A percentile compares a stretch with the other conserved stretches of the same genome.
Conservation (phyloP, 2,329 filamentous ascomycete genomes). For the Neofusicoccum umdonicola region DNA sequence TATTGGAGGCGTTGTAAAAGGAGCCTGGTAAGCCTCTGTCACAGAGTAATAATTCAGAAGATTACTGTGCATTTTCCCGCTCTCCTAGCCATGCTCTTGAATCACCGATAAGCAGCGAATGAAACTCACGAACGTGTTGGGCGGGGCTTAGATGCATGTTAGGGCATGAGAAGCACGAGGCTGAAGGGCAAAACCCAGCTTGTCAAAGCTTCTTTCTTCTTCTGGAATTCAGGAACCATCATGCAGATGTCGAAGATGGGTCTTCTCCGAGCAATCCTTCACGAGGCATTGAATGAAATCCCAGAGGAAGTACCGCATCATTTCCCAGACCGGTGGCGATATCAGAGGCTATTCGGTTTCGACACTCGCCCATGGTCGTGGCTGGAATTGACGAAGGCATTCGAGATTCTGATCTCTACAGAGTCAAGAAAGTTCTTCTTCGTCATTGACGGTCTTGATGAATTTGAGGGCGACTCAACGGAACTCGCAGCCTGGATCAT, state of each 20-base stretch:
- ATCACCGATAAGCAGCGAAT: too few relatives aligned
- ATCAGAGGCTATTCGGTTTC: neutral
- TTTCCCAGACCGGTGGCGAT: neutral
- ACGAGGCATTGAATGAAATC: neutral
- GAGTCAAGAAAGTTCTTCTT: neutral
- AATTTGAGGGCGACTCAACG: neutral
- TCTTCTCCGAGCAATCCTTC: slow-evolving; percentile 1
- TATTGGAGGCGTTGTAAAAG: slow-evolving; percentile 31
- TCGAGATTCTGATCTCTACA: neutral
- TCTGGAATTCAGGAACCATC: slow-evolving; percentile 10
- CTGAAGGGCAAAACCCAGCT: neutral
- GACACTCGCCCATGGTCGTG: neutral
- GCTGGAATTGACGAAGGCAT: neutral
- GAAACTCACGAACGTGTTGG: too few relatives aligned
- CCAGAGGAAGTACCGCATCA: neutral
- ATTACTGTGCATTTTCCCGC: too few relatives aligned
- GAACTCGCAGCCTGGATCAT: neutral
- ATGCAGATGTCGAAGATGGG: slow-evolving; percentile 6
- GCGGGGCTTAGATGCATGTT: too few relatives aligned
- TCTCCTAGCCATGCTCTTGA: too few relatives aligned
- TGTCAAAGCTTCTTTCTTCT: neutral
- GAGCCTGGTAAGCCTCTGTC: neutral
- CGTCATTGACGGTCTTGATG: slow-evolving; percentile 18
- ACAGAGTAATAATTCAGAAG: too few relatives aligned
- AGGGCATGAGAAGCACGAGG: too few relatives aligned